A percentile compares a stretch with the other conserved stretches of the same genome.
These are phyloP conservation scores for Colletotrichum tropicale DNA, from an alignment of 2,329 filamentous ascomycete species.

Conservation along the genomic window DNA sequence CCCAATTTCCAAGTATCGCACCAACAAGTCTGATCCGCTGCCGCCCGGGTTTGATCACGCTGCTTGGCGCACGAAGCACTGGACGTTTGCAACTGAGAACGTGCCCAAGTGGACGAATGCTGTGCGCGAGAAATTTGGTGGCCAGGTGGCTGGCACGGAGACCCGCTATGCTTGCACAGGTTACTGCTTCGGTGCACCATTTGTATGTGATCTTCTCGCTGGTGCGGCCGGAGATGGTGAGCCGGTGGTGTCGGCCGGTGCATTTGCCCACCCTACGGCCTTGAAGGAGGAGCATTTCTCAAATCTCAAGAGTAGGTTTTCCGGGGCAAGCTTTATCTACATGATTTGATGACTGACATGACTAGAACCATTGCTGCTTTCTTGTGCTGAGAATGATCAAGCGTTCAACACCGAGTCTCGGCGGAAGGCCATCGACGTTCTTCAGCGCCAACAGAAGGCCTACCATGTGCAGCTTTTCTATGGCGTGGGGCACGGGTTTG, in stretches of 20 bases:
- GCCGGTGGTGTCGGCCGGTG: conserved; percentile 41
- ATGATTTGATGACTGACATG: not conserved
- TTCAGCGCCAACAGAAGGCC: conserved; percentile 42
- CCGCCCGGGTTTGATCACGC: conserved; percentile 47
- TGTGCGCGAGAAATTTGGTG: conserved; percentile 38
- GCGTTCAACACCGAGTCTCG: conserved; percentile 43
- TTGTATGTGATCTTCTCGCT: conserved; percentile 38
- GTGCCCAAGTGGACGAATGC: conserved; percentile 48
- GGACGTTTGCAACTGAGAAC: conserved; percentile 42
- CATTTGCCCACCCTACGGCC: conserved; percentile 55
- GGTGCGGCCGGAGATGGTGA: not conserved
- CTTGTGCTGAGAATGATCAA: conserved; percentile 49
- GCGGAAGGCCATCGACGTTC: conserved; percentile 45
- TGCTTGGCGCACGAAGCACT: conserved; percentile 53
- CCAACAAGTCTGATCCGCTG: conserved; percentile 24
- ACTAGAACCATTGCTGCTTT: conserved; percentile 46
- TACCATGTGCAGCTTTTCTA: conserved; percentile 70
- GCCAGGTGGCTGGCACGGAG: not conserved
- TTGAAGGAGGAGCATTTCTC: conserved; percentile 51
- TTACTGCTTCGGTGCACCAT: conserved; percentile 47
- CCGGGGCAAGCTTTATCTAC: not conserved
- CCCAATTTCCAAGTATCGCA: conserved; percentile 45
- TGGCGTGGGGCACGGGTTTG: conserved; percentile 68
- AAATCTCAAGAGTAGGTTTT: conserved; percentile 36
- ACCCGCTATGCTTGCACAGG: conserved; percentile 46